Evolutionary conservation across 2,329 filamentous ascomycete species (phyloP).

Genomic region (Chrysoporthe deuterocubensis): DNA sequence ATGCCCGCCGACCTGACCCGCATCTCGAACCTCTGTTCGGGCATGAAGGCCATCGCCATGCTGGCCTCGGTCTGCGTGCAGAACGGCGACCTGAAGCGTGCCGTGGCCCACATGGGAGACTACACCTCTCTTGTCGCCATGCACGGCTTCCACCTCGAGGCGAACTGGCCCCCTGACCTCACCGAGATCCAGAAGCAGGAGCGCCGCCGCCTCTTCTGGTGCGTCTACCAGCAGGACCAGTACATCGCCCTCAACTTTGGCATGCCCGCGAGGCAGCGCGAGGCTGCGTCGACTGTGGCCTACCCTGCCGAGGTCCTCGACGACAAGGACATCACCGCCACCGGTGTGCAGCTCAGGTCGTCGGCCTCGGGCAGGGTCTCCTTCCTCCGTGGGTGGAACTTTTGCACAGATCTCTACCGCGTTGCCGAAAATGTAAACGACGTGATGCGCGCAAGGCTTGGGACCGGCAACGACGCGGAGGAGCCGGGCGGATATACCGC

Average conservation of each 20-base stretch:
- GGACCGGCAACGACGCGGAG: not conserved
- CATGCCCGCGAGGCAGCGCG: not conserved
- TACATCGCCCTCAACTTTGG: constrained; percentile 1
- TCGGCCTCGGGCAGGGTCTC: not conserved
- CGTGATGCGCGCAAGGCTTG: not conserved
- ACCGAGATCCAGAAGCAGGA: constrained; percentile 7
- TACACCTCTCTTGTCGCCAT: constrained; percentile 1
- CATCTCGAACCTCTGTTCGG: not conserved
- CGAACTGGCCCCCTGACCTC: constrained; percentile 5
- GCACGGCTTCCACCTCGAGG: constrained; percentile 1
- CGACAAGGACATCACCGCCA: not conserved
- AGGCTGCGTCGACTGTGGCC: not conserved
- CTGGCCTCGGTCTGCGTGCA: constrained; percentile 6
- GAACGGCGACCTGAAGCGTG: constrained; percentile 4
- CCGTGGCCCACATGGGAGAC: constrained; percentile 1
- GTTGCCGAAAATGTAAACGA: constrained; percentile 1
- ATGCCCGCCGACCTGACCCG: constrained; percentile 1
- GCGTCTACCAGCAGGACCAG: constrained; percentile 13
- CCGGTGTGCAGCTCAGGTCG: not conserved
- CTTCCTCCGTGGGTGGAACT: constrained; percentile 12
- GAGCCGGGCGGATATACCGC: constrained; percentile 2
- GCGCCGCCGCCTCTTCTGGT: constrained; percentile 7
- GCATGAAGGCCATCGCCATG: constrained; percentile 3
- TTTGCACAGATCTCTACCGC: constrained; percentile 11
- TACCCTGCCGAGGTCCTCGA: constrained; percentile 9